Evolutionary conservation across 202 grass and related monocot genomes (phyloP).

Genomic region (Sporobolus alterniflorus): DNA sequence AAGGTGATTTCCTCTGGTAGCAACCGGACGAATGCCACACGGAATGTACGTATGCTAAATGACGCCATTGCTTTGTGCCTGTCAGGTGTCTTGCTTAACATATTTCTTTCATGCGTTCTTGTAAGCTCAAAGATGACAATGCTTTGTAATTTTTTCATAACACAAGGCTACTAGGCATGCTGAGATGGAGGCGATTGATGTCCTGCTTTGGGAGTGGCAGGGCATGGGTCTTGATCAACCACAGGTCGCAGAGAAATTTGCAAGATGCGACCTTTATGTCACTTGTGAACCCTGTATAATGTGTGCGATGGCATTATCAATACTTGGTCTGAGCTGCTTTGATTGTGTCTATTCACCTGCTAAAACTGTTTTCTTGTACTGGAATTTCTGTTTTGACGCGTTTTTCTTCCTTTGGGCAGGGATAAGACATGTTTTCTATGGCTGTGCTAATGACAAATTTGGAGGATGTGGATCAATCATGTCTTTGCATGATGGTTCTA

Average conservation of each 20-base stretch:
- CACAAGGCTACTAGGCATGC: slow-evolving; percentile 91
- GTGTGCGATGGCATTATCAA: slow-evolving; percentile 79
- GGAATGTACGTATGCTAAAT: slow-evolving; percentile 69
- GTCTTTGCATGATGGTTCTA: slow-evolving; percentile 60
- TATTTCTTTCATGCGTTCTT: slow-evolving; percentile 4
- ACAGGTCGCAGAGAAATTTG: slow-evolving; percentile 67
- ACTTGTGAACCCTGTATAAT: slow-evolving; percentile 96
- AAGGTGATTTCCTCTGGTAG: slow-evolving; percentile 76
- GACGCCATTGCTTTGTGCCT: too few relatives aligned
- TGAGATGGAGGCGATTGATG: slow-evolving; percentile 94
- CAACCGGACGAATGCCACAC: slow-evolving; percentile 76
- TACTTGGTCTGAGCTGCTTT: slow-evolving; percentile 61
- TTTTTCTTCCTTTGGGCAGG: slow-evolving; percentile 47
- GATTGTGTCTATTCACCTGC: neutral
- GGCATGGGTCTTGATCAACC: slow-evolving; percentile 56
- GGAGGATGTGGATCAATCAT: slow-evolving; percentile 95
- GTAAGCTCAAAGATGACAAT: neutral
- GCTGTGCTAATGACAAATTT: slow-evolving; percentile 93
- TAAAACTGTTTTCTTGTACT: neutral
- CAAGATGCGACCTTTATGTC: slow-evolving; percentile 82
- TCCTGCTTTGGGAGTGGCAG: slow-evolving; percentile 84
- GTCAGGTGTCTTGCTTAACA: neutral
- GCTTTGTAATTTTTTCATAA: slow-evolving; percentile 4
- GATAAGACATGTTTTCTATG: slow-evolving; percentile 82
- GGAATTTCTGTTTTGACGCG: slow-evolving; percentile 11